Evolutionary conservation across 2,329 filamentous ascomycete genomes (phyloP), one percentile per base, ranked within the genome.

Genomic region (Pezicula carpinea): DNA sequence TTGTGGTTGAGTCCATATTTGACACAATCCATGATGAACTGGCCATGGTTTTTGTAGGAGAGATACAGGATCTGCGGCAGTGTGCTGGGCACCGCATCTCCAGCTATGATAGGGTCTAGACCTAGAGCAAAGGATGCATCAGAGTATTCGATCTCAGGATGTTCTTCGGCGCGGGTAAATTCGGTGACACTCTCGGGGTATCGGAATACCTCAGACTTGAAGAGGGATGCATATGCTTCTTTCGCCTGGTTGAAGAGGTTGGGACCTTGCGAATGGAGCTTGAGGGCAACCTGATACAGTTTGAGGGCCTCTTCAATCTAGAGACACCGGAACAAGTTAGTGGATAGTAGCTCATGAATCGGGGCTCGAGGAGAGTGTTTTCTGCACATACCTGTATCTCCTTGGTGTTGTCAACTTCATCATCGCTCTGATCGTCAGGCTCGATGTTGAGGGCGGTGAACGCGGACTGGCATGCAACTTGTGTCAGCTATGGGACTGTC

Each of bases 261-360:
- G 0, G 87, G 82, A 2, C 93, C 91, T 68, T 95, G 89, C 1
- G 92, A 85, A 64, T 99, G 93, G 55, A 91, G 82, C 66, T 92
- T 96, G 48, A 99, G 72, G 39, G 93, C 93, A 58, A 77, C 85
- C 63, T 97, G 91, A 64, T 96, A 99, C 31, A 92, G 80, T 69
- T 96, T 97, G 52, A 99, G 74, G 40, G 93, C 91, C 70, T 99
- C 93, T 61, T 99, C 93, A 61, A 97, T 92, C 75, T 86, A 46
- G 14, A 14, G 33, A 22, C 4, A 22, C n/a, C 6, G 26, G 33
- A 36, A 11, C n/a, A 21, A 10, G 19, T 19, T 26, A n/a, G n/a
- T n/a, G n/a, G n/a, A n/a, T n/a, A n/a, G n/a, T n/a, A n/a, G n/a
- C n/a, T n/a, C n/a, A n/a, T n/a, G n/a, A n/a, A n/a, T n/a, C n/a